phyloP scores from a whole-genome alignment of 768 basidiomycete genomes.

The Mycena indigotica region DNA sequence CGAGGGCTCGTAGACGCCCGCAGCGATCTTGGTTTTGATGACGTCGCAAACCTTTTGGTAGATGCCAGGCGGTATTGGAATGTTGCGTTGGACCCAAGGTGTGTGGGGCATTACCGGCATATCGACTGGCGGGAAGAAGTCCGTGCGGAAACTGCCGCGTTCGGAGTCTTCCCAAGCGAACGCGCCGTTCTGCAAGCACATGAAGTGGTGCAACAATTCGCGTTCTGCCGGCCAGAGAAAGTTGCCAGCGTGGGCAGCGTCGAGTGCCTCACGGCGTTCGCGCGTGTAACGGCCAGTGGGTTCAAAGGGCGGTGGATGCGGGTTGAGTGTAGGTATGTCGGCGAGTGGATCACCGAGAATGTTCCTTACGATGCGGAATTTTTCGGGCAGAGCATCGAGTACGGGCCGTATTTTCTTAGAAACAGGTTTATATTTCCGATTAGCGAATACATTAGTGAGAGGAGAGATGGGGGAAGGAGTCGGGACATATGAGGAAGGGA shows the following conservation, averaged over 20 bases:
- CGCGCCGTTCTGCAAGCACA: conserved; percentile 14
- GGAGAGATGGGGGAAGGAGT: not conserved
- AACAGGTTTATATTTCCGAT: conserved; percentile 26
- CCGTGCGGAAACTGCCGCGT: conserved; percentile 19
- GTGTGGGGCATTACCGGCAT: conserved; percentile 24
- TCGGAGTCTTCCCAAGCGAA: conserved; percentile 24
- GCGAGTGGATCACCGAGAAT: conserved; percentile 16
- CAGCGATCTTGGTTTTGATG: not conserved
- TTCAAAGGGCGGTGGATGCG: conserved; percentile 4
- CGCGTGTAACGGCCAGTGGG: conserved; percentile 3
- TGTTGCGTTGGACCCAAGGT: conserved; percentile 21
- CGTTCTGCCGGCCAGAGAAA: conserved; percentile 23
- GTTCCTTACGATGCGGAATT: conserved; percentile 17
- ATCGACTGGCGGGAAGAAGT: conserved; percentile 24
- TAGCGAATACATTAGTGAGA: not conserved
- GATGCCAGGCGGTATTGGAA: conserved; percentile 1
- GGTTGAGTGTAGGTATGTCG: conserved; percentile 4
- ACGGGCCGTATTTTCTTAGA: conserved; percentile 20
- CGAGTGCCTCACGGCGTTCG: conserved; percentile 4
- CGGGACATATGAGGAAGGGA: not conserved
- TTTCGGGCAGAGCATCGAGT: conserved; percentile 12
- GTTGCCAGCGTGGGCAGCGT: not conserved
- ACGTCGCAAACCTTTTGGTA: not conserved
- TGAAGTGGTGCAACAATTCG: conserved; percentile 8
- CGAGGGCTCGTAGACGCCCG: conserved; percentile 1